phyloP scores from a whole-genome alignment of 2,329 filamentous ascomycete genomes.

The Elsinoe arachidis region DNA sequence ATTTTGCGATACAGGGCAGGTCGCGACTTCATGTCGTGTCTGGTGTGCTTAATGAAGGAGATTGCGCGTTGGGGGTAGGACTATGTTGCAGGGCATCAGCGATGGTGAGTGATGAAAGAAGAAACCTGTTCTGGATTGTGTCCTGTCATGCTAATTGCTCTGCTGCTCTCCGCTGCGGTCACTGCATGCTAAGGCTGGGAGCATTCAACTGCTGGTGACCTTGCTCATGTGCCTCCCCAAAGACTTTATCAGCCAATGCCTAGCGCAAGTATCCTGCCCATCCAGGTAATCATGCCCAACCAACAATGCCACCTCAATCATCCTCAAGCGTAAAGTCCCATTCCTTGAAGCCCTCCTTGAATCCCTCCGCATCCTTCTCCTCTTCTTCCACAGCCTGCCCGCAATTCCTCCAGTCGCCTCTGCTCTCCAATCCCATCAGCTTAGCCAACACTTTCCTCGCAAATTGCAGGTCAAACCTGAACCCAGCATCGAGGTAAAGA shows the following conservation, averaged over 20 bases:
- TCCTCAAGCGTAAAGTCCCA: constrained; percentile 68
- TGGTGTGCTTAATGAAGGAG: not conserved
- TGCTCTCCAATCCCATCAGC: constrained; percentile 66
- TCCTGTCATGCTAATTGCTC: too few relatives aligned
- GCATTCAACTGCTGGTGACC: too few relatives aligned
- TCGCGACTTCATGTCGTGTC: not conserved
- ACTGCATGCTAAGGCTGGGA: too few relatives aligned
- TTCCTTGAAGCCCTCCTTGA: constrained; percentile 71
- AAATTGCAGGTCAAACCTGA: constrained; percentile 85
- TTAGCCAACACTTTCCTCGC: constrained; percentile 82
- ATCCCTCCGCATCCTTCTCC: constrained; percentile 63
- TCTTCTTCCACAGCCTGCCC: constrained; percentile 71
- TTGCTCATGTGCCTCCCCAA: too few relatives aligned
- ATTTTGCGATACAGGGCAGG: not conserved
- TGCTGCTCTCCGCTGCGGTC: too few relatives aligned
- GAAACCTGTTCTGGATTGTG: too few relatives aligned
- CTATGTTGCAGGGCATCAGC: too few relatives aligned
- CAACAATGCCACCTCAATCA: not conserved
- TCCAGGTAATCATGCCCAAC: not conserved
- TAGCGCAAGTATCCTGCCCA: not conserved
- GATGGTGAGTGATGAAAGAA: too few relatives aligned
- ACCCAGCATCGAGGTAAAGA: constrained; percentile 61
- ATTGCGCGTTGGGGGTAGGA: too few relatives aligned
- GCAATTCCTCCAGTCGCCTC: constrained; percentile 80
- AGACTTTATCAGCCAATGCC: too few relatives aligned